Base-by-base conservation (phyloP, 1,284 basidiomycete species). In the Amylostereum chailletii region DNA sequence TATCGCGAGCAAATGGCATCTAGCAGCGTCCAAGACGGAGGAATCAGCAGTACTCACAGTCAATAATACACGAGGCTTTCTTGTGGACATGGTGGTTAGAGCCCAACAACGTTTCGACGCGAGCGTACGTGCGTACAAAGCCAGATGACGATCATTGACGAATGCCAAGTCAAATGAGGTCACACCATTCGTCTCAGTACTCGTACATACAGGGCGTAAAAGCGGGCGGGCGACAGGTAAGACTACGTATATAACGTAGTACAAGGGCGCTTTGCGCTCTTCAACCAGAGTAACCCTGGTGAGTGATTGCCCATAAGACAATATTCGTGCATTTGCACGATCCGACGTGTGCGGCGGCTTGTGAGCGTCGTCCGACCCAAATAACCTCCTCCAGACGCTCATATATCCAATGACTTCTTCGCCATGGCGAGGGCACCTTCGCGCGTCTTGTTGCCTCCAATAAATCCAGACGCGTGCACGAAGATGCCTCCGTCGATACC, bases 391-490 rank as follows among this genome's bases (percentile, higher is more conserved):
- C 26, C 29, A 42, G 32, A 29, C 27, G 49, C 40, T 58, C 63
- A 81, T 63, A 77, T 64, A 10, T 63, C 61, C 51, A 87, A 63
- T n/a, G 90, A 86, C 55, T 79, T 73, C 58, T 72, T 74, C 1
- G 94, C 94, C 70, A 98, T 83, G 58, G 76, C 69, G 54, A 98
- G 66, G 0, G 86, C 91, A 19, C 95, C 95, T 34, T 91, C 86
- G 68, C 81, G 89, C 3, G 93, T 94, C 64, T 86, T 81, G 66
- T 95, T 93, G n/a, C 93, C 93, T 60, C 94, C 96, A 60, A 94
- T 98, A 65, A 99, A 99, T 2, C 95, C 95, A 52, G 86, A 88
- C 1, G 93, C 90, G 68, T 99, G 95, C 31, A 94, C 85, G 64
- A 99, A 99, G 50, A 97, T 81, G 48, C 93, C 81, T 1, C 85